Evolutionary conservation across 495 filamentous ascomycete genomes (phyloP), one percentile per base, ranked within the genome.

Genomic region (Aspergillus ostianus): DNA sequence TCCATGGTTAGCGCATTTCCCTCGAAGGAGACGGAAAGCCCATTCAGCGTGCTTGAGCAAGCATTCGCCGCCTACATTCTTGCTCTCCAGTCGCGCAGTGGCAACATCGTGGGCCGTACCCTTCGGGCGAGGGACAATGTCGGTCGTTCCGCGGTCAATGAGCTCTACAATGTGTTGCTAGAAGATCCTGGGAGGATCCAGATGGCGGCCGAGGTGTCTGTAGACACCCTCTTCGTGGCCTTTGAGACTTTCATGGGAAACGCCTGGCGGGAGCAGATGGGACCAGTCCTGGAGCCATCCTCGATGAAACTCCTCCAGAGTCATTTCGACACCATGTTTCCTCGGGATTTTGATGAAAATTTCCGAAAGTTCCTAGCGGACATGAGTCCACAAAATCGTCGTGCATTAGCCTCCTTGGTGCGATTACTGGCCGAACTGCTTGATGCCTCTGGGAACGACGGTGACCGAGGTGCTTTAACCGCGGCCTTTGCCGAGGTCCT

Each of bases 211-310:
- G 90, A 96, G 58, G 82, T 89, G 4, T 82, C 90, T 13, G 85
- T 96, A 20, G 92, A 97, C 68, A 87, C 93, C n/a, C 80, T 97
- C 10, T 96, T 97, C 64, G 87, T 88, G 18, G 90, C 93, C 1
- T 98, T 98, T 67, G 92, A 96, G 65, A 97, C 94, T 59, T 98
- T 97, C 61, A 80, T 97, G 67, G 85, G 84, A 58, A 87, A 90
- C 57, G 92, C 92, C 29, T 98, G 94, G 94, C 85, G 80, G 55
- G 87, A 92, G 51, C 88, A 90, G 61, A 93, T 97, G 80, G 95
- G 95, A 0, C 84, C 89, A 3, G 80, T 98, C 41, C 82, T 98
- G 59, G 80, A 86, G 3, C 70, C 80, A 30, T 75, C 86, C 23
- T 80, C 82, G 17, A 73, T 96, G 27, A 82, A 85, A 52, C 77